Conservation (phyloP, 441 rosid species). For the Eruca vesicaria region DNA sequence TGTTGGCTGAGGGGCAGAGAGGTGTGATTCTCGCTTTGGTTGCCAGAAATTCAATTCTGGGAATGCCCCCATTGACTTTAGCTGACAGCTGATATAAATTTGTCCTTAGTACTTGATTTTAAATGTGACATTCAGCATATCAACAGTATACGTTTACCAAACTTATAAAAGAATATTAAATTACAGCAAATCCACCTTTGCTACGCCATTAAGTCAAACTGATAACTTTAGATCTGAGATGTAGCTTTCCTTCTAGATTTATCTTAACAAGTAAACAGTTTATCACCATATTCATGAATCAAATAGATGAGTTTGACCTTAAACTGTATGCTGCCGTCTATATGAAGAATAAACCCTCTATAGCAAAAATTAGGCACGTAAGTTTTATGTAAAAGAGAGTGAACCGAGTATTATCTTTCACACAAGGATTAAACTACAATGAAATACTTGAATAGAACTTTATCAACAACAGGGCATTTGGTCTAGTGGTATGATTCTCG, state of each 20-base stretch:
- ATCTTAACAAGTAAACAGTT: too few relatives aligned
- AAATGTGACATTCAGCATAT: not conserved
- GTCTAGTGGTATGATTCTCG: constrained; percentile 98
- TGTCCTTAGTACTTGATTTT: too few relatives aligned
- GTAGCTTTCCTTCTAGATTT: too few relatives aligned
- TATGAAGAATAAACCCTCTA: not conserved
- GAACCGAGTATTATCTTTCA: not conserved
- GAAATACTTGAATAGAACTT: not conserved
- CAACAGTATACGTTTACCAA: too few relatives aligned
- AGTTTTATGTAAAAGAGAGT: not conserved
- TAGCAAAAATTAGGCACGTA: too few relatives aligned
- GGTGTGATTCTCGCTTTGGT: not conserved
- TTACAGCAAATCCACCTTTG: too few relatives aligned
- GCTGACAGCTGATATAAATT: too few relatives aligned
- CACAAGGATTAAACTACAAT: not conserved
- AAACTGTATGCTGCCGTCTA: not conserved
- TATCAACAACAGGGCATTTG: constrained; percentile 26
- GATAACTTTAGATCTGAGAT: too few relatives aligned
- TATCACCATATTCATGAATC: too few relatives aligned
- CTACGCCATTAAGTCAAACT: too few relatives aligned
- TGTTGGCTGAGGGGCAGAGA: not conserved
- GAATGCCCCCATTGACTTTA: not conserved
- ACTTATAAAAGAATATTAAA: too few relatives aligned
- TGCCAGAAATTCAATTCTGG: not conserved
- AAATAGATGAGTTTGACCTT: too few relatives aligned